phyloP scores from a whole-genome alignment of 495 filamentous ascomycete species.

The Talaromyces proteolyticus region DNA sequence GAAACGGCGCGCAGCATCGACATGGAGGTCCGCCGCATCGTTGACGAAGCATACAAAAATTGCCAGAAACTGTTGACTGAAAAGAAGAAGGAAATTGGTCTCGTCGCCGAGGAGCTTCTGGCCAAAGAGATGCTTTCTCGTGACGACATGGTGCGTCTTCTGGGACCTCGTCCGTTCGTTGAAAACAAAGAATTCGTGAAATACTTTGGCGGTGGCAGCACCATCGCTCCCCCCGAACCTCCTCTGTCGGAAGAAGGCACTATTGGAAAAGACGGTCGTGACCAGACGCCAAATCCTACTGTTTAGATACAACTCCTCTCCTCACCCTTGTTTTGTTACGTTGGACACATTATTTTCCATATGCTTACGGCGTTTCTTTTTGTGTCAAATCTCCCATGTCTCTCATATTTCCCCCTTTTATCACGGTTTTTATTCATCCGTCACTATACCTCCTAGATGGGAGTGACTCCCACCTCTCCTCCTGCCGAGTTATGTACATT shows the following conservation, averaged over 20 bases:
- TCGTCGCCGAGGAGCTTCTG: slow-evolving; percentile 90
- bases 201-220: slow-evolving; percentile 67
- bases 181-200: slow-evolving; percentile 86
- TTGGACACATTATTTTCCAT: background rate
- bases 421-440: background rate
- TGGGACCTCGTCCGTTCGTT: slow-evolving; percentile 75
- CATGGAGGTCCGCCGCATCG: slow-evolving; percentile 78
- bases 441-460: too few species aligned
- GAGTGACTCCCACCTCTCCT: background rate
- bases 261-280: slow-evolving; percentile 36
- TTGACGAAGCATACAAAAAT: slow-evolving; percentile 86
- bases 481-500: background rate
- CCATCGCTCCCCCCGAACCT: slow-evolving; percentile 55
- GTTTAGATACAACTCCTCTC: slow-evolving; percentile 14
- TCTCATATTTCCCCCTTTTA: background rate
- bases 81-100: slow-evolving; percentile 81
- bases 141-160: slow-evolving; percentile 84
- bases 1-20: slow-evolving; percentile 89
- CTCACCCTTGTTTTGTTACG: background rate
- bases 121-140: slow-evolving; percentile 83
- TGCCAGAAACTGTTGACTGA: slow-evolving; percentile 76
- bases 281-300: slow-evolving; percentile 36
- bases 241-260: slow-evolving; percentile 22
- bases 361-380: background rate
- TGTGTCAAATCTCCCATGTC: background rate